Evolutionary conservation across 2,329 filamentous ascomycete species (phyloP).

Genomic region (Penicillium sp.): DNA sequence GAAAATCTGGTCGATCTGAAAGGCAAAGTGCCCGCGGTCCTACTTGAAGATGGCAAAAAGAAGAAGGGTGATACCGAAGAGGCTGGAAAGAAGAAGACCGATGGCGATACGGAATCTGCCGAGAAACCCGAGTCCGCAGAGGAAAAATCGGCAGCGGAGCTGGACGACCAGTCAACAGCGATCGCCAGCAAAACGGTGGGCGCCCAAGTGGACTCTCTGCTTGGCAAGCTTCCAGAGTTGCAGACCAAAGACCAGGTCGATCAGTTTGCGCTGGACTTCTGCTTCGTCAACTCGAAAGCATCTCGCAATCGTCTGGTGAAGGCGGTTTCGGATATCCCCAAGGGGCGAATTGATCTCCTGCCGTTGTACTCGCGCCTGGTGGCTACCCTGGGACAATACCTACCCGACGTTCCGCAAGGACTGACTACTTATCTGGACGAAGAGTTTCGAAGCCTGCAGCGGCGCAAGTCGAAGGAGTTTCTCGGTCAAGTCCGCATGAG

Average conservation of each 20-base stretch:
- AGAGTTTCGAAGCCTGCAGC: constrained; percentile 92
- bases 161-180: constrained; percentile 83
- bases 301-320: constrained; percentile 93
- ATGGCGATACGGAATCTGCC: constrained; percentile 49
- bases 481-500: constrained; percentile 87
- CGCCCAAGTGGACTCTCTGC: constrained; percentile 87
- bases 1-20: constrained; percentile 94
- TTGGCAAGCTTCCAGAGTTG: constrained; percentile 84
- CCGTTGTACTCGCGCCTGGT: constrained; percentile 90
- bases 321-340: constrained; percentile 88
- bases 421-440: constrained; percentile 90
- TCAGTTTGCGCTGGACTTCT: constrained; percentile 91
- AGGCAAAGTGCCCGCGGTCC: constrained; percentile 88
- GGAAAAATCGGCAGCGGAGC: constrained; percentile 53
- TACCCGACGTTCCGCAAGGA: constrained; percentile 90
- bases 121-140: constrained; percentile 38
- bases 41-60: constrained; percentile 92
- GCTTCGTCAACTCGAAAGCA: constrained; percentile 96
- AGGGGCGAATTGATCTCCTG: constrained; percentile 85
- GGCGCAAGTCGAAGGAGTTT: constrained; percentile 97
- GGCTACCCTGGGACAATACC: constrained; percentile 87
- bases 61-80: constrained; percentile 83
- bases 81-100: constrained; percentile 71
- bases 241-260: constrained; percentile 90
- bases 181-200: constrained; percentile 98